These are phyloP conservation scores for Cyberlindnera lachancei DNA, from an alignment of 805 yeast genomes.

Conservation along the genomic window DNA sequence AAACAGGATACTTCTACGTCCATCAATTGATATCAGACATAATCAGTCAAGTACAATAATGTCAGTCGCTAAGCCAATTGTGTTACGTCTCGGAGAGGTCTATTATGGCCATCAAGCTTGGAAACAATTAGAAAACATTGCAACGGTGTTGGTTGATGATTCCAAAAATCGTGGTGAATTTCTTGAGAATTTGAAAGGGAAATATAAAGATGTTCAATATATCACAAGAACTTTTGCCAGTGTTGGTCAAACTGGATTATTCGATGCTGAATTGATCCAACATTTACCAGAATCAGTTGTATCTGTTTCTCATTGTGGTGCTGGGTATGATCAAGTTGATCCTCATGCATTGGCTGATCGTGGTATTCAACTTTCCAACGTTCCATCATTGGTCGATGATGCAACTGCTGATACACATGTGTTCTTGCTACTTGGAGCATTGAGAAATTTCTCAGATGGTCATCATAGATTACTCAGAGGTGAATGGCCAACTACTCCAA, in stretches of 20 bases:
- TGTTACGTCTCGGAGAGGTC: constrained; percentile 59
- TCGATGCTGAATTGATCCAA: constrained; percentile 52
- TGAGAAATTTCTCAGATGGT: constrained; percentile 62
- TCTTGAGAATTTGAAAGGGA: constrained; percentile 26
- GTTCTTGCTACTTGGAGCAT: constrained; percentile 51
- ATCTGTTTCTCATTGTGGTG: constrained; percentile 57
- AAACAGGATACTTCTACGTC: no score
- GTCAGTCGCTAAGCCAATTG: constrained; percentile 43
- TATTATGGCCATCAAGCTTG: constrained; percentile 59
- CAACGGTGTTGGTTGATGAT: constrained; percentile 39
- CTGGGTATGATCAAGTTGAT: constrained; percentile 72
- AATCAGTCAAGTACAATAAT: no score
- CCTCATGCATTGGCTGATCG: constrained; percentile 41
- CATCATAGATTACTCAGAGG: constrained; percentile 47
- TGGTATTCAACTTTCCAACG: constrained; percentile 59
- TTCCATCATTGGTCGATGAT: constrained; percentile 57
- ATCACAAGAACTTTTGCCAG: constrained; percentile 49
- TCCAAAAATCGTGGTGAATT: constrained; percentile 32
- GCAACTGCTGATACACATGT: constrained; percentile 72
- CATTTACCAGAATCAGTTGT: constrained; percentile 48
- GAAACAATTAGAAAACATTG: constrained; percentile 40
- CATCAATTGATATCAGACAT: no score
- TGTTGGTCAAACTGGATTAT: constrained; percentile 47
- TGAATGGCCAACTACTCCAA: constrained; percentile 51
- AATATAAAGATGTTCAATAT: constrained; percentile 26